Evolutionary conservation across 2,329 filamentous ascomycete genomes (phyloP).

Genomic region (Sporothrix protearum): DNA sequence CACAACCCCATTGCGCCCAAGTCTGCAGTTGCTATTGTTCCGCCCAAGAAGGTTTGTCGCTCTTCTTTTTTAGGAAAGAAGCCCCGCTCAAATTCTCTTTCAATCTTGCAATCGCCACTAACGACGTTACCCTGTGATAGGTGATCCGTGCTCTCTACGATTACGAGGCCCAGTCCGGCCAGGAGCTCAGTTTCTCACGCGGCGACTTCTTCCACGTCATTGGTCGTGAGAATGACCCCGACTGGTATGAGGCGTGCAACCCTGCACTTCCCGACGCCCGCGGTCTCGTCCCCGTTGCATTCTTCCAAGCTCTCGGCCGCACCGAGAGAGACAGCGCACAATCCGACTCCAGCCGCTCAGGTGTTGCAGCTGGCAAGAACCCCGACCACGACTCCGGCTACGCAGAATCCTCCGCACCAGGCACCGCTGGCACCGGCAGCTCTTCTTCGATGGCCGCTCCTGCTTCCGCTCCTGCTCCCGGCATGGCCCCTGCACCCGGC

Average conservation of each 20-base stretch:
- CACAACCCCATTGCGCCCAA: slow-evolving; percentile 79
- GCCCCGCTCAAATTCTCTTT: background rate
- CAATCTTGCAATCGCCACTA: background rate
- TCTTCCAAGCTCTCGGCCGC: slow-evolving; percentile 89
- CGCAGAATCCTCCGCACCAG: slow-evolving; percentile 51
- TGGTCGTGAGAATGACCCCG: slow-evolving; percentile 84
- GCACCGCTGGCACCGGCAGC: slow-evolving; percentile 18
- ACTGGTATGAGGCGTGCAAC: slow-evolving; percentile 99
- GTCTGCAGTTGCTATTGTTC: slow-evolving; percentile 80
- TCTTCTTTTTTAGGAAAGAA: background rate
- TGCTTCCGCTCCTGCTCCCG: slow-evolving; percentile 25
- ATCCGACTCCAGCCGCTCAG: slow-evolving; percentile 54
- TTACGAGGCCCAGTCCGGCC: slow-evolving; percentile 70
- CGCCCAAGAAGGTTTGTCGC: slow-evolving; percentile 81
- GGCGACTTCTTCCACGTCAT: slow-evolving; percentile 99
- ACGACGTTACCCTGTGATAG: slow-evolving; percentile 44
- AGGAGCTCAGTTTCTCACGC: slow-evolving; percentile 86
- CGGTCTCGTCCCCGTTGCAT: slow-evolving; percentile 88
- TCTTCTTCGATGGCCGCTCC: slow-evolving; percentile 16
- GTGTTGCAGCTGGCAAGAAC: slow-evolving; percentile 50
- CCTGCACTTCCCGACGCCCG: slow-evolving; percentile 80
- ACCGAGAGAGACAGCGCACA: slow-evolving; percentile 84
- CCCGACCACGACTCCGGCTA: slow-evolving; percentile 91
- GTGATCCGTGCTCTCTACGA: slow-evolving; percentile 97
- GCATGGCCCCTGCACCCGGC: slow-evolving; percentile 34